These are phyloP conservation scores for Volvariella surrecta DNA, from an alignment of 1,284 basidiomycete species.

Conservation along the genomic window DNA sequence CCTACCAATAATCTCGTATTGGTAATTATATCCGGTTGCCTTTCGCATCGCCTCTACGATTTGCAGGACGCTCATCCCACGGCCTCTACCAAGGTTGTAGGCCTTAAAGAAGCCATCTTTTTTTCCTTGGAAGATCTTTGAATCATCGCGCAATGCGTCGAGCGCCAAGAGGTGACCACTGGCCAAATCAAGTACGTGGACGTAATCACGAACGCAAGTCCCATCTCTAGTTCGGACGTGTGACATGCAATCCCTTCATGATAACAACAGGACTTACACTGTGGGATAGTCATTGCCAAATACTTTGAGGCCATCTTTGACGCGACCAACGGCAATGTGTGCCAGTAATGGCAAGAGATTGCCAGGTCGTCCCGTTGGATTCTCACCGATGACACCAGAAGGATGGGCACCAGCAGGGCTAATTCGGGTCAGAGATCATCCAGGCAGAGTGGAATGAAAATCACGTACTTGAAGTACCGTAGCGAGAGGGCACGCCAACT, in stretches of 20 bases:
- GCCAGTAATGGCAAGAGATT: conserved; percentile 93
- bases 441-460: conserved; percentile 3
- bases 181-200: conserved; percentile 95
- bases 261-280: conserved; percentile 43
- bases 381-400: conserved; percentile 93
- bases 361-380: conserved; percentile 90
- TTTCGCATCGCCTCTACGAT: conserved; percentile 95
- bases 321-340: conserved; percentile 92
- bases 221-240: conserved; percentile 57
- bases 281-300: conserved; percentile 99
- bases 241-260: not conserved
- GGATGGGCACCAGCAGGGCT: conserved; percentile 97
- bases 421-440: conserved; percentile 2
- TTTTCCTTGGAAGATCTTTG: conserved; percentile 45
- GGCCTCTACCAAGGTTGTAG: conserved; percentile 94
- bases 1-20: conserved; percentile 85
- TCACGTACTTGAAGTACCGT: conserved; percentile 91
- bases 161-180: conserved; percentile 90
- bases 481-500: conserved; percentile 78
- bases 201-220: conserved; percentile 95
- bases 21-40: conserved; percentile 83
- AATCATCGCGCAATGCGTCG: conserved; percentile 69
- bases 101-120: conserved; percentile 71
- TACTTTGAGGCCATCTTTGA: conserved; percentile 81
- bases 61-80: conserved; percentile 88